These are phyloP conservation scores for Exophiala mesophila DNA, from an alignment of 2,329 filamentous ascomycete genomes.

Conservation along the genomic window DNA sequence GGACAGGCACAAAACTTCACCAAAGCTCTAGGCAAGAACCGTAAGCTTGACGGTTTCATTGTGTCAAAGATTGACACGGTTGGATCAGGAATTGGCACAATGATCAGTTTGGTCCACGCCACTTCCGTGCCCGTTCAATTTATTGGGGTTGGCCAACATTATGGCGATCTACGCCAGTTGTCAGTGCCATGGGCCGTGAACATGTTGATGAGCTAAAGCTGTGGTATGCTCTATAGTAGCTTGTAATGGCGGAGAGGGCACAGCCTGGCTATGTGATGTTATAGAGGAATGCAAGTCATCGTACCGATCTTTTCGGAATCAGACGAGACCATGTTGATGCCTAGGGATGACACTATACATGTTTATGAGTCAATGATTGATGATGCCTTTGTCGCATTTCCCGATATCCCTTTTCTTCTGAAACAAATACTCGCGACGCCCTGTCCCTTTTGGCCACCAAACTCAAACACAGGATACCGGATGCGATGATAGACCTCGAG, in stretches of 20 bases:
- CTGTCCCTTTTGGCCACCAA: constrained; percentile 83
- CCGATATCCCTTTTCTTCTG: constrained; percentile 39
- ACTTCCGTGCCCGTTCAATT: constrained; percentile 96
- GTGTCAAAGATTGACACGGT: constrained; percentile 99
- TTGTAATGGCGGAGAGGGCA: too few species aligned
- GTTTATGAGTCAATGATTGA: neutral
- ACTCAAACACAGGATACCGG: constrained; percentile 80
- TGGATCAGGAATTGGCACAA: constrained; percentile 94
- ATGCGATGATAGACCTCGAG: constrained; percentile 64
- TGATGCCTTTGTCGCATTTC: too few species aligned
- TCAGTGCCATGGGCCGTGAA: constrained; percentile 61
- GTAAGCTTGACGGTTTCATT: constrained; percentile 90
- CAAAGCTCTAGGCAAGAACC: constrained; percentile 73
- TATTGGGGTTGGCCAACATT: constrained; percentile 68
- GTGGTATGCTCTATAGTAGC: too few species aligned
- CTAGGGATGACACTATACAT: too few species aligned
- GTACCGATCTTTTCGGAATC: too few species aligned
- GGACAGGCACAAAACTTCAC: constrained; percentile 97
- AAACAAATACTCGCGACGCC: constrained; percentile 87
- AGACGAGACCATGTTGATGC: too few species aligned
- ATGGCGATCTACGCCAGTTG: constrained; percentile 59
- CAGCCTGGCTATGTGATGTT: too few species aligned
- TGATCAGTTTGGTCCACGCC: constrained; percentile 95
- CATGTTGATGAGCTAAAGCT: constrained; percentile 31
- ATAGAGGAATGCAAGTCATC: too few species aligned